phyloP scores from a whole-genome alignment of 108 stramenopile species.

The Bacterosira constricta region DNA sequence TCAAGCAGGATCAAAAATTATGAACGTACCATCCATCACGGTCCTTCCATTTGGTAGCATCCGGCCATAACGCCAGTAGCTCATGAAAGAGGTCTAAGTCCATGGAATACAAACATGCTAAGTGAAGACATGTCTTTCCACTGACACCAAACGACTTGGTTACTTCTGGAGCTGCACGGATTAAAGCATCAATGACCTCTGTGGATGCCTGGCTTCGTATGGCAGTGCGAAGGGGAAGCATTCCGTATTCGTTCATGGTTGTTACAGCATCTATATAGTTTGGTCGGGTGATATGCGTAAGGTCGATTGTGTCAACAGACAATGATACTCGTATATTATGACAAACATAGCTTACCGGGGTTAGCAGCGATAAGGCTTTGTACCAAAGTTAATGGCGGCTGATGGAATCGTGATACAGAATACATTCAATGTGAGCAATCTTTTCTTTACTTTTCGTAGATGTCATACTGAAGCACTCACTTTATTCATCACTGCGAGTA shows the following conservation, averaged over 20 bases:
- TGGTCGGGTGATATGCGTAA: neutral
- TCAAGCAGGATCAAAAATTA: neutral
- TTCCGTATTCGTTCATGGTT: conserved; percentile 46
- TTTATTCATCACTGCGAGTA: conserved; percentile 50
- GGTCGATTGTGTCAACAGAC: too few relatives aligned
- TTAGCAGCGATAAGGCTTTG: conserved; percentile 51
- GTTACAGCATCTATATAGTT: conserved; percentile 27
- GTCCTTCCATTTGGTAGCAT: conserved; percentile 52
- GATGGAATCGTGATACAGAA: neutral
- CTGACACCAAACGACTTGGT: conserved; percentile 51
- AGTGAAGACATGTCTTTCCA: conserved; percentile 53
- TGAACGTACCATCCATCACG: conserved; percentile 35
- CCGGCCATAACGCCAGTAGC: conserved; percentile 37
- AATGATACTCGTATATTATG: too few relatives aligned
- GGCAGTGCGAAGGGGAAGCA: conserved; percentile 56
- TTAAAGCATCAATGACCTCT: conserved; percentile 52
- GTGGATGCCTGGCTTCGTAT: conserved; percentile 47
- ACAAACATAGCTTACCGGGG: conserved; percentile 27
- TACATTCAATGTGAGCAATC: neutral
- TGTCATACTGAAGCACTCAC: too few relatives aligned
- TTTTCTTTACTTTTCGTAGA: too few relatives aligned
- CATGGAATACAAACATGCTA: conserved; percentile 43
- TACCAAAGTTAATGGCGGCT: conserved; percentile 45
- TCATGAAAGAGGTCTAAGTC: conserved; percentile 43
- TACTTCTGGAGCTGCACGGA: conserved; percentile 35